phyloP scores from a whole-genome alignment of 208 protist species.

The Trypanosoma cruzi region DNA sequence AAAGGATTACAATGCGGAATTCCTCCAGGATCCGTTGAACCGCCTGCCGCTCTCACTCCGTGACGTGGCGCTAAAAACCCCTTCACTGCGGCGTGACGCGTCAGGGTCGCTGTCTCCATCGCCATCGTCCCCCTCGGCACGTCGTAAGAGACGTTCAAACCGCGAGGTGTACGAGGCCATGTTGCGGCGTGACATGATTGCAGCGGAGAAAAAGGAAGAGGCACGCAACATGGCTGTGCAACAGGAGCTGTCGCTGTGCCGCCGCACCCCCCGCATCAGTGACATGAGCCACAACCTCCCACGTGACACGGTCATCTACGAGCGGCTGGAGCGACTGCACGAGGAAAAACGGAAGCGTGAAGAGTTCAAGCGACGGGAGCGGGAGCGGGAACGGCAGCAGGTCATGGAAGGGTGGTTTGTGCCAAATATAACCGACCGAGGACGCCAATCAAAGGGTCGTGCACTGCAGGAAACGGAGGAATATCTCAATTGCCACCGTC shows the following conservation, averaged over 20 bases:
- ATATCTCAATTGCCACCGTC: background rate
- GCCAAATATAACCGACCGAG: conserved; percentile 23
- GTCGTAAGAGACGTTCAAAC: background rate
- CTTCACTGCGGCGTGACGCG: background rate
- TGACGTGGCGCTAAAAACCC: background rate
- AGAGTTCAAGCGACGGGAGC: conserved; percentile 1
- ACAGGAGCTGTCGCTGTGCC: conserved; percentile 15
- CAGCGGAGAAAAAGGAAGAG: conserved; percentile 26
- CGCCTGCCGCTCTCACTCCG: conserved; percentile 4
- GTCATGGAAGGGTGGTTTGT: conserved; percentile 13
- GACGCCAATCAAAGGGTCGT: conserved; percentile 13
- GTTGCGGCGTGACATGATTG: conserved; percentile 18
- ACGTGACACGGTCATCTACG: conserved; percentile 22
- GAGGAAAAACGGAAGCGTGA: conserved; percentile 20
- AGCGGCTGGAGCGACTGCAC: conserved; percentile 22
- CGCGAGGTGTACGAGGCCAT: conserved; percentile 22
- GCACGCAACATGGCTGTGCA: conserved; percentile 4
- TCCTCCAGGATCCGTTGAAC: background rate
- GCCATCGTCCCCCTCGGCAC: background rate
- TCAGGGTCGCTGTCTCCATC: background rate
- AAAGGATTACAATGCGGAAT: background rate
- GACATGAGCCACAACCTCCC: conserved; percentile 1
- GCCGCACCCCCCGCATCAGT: conserved; percentile 20
- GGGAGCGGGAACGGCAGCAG: conserved; percentile 13
- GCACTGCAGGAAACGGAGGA: conserved; percentile 10